Conservation (phyloP, 2,329 filamentous ascomycete species). For the Hypoxylon sp. region DNA sequence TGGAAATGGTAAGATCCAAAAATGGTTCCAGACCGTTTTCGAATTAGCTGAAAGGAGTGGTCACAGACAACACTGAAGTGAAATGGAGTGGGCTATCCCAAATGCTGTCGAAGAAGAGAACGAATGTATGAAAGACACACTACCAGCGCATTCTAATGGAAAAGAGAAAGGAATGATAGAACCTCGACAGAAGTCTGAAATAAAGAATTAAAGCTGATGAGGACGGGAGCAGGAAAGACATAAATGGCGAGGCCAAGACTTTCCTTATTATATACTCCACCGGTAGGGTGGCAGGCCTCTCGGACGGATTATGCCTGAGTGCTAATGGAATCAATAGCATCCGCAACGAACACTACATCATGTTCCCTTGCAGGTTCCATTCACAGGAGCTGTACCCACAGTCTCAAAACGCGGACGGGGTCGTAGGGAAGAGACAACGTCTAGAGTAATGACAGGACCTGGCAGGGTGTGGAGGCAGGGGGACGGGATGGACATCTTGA, state of each 20-base stretch:
- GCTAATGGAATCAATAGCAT: conserved; percentile 45
- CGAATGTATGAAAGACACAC: conserved; percentile 65
- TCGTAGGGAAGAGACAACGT: conserved; percentile 51
- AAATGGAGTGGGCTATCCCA: conserved; percentile 55
- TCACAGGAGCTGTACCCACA: conserved; percentile 57
- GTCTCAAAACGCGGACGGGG: conserved; percentile 60
- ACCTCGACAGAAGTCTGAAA: conserved; percentile 48
- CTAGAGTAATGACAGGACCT: conserved; percentile 53
- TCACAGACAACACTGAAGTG: conserved; percentile 60
- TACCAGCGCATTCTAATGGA: conserved; percentile 63
- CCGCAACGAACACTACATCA: conserved; percentile 53
- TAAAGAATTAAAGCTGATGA: conserved; percentile 51
- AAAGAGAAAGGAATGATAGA: conserved; percentile 57
- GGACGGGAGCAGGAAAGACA: conserved; percentile 53
- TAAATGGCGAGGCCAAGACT: conserved; percentile 59
- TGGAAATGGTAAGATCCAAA: conserved; percentile 53
- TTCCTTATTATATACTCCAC: conserved; percentile 58
- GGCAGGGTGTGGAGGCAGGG: conserved; percentile 47
- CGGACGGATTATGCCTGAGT: conserved; percentile 49
- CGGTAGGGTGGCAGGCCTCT: conserved; percentile 42
- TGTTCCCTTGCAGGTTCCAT: conserved; percentile 49
- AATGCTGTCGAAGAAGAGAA: conserved; percentile 60
- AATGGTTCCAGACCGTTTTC: conserved; percentile 68
- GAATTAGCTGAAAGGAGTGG: conserved; percentile 61
- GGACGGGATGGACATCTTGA: conserved; percentile 45